Evolutionary conservation across 1,284 basidiomycete genomes (phyloP), one percentile per base, ranked within the genome.

Genomic region (Grifola frondosa): DNA sequence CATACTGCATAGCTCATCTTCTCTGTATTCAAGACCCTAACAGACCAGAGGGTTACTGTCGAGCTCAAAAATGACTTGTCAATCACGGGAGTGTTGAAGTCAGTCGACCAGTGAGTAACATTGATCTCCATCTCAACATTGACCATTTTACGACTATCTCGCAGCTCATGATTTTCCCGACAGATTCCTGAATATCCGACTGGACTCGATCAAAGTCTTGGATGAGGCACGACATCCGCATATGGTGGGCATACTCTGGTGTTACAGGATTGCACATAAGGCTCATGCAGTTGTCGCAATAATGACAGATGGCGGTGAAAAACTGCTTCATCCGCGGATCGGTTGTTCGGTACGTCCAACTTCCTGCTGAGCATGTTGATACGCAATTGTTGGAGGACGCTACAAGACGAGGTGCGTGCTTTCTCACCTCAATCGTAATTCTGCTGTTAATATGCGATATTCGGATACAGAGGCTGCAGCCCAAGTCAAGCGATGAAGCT

Each of bases 41-140:
- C 96, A 4, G 95, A 97, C 68, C 95, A 97, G 64, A 82, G 86
- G 57, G 93, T 97, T 59, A 97, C 93, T 13, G 94, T 99, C 57
- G 96, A 99, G 68, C 85, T 99, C 61, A 99, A 99, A 74, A 99
- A 99, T 71, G 96, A 99, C 69, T 84, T 99, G 41, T 94, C 91
- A 15, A 96, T 99, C 64, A 93, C 91, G 11, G 97, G 97, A 3
- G 90, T 93, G 17, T 73, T 99, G 58, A 97, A 97, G 75, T 96
- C 92, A 38, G 96, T 99, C 35, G 96, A 98, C 74, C 97, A 99
- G 93, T 96, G 62, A 56, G 89, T 76, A 31, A 21, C 11, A 46
- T 19, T 32, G 16, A 29, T 11, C 17, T 9, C n/a, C 4, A 15
- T 15, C 24, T 21, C 5, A 5, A 1, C 29, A 24, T 15, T 28